Evolutionary conservation across 257 asterid species (phyloP).

Genomic region (Perilla frutescens): DNA sequence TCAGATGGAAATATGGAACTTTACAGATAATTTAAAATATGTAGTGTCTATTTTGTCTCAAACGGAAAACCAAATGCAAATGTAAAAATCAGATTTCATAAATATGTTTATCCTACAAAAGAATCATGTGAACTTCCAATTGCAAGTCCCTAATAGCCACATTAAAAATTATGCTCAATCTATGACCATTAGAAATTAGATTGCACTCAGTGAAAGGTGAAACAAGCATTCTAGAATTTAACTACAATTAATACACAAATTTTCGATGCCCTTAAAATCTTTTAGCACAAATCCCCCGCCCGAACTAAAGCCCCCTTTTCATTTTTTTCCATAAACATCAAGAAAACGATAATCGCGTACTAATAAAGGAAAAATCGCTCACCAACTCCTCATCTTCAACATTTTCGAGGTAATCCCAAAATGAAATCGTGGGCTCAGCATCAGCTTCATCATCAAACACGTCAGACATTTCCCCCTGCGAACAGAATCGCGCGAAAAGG

Average conservation of each 20-base stretch:
- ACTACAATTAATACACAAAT: neutral
- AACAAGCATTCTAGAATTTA: neutral
- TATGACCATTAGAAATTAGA: neutral
- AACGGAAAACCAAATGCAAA: slow-evolving; percentile 3
- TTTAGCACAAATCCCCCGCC: no score
- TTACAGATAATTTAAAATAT: neutral
- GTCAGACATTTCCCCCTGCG: slow-evolving; percentile 59
- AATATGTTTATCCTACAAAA: neutral
- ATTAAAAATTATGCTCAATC: neutral
- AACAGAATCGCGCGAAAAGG: slow-evolving; percentile 1
- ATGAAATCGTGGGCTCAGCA: slow-evolving; percentile 72
- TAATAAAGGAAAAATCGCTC: slow-evolving; percentile 14
- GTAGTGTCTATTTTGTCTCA: neutral
- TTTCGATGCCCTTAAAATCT: no score
- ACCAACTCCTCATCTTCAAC: slow-evolving; percentile 90
- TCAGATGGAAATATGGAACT: neutral
- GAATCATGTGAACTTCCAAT: slow-evolving; percentile 6
- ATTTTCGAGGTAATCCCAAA: slow-evolving; percentile 71
- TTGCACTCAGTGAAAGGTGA: neutral
- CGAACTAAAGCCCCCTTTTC: neutral
- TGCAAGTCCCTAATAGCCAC: neutral
- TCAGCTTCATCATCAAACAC: slow-evolving; percentile 68
- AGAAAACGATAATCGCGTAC: neutral
- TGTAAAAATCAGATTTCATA: neutral
- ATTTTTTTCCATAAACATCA: neutral